These are phyloP conservation scores for Wickerhamomyces bovis DNA, from an alignment of 805 yeast genomes.

Conservation along the genomic window DNA sequence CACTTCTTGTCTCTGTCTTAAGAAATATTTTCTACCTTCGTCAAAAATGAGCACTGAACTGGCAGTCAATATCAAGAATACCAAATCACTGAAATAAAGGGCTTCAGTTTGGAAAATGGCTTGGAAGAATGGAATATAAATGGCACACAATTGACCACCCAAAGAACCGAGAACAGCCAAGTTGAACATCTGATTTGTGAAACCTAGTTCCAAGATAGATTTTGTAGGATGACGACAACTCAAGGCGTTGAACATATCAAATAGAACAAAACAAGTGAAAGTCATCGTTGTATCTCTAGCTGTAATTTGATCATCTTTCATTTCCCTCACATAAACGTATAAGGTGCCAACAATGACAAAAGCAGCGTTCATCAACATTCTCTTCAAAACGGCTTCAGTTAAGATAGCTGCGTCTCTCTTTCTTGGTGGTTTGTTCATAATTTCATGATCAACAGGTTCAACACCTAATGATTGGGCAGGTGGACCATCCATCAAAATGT, in stretches of 20 bases:
- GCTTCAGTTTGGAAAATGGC: conserved; percentile 93
- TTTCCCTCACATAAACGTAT: conserved; percentile 78
- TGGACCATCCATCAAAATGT: conserved; percentile 97
- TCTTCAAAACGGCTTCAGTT: conserved; percentile 58
- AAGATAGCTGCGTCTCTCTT: conserved; percentile 78
- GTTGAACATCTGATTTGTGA: conserved; percentile 84
- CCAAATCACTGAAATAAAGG: conserved; percentile 60
- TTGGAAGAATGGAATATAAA: conserved; percentile 91
- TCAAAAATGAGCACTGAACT: conserved; percentile 84
- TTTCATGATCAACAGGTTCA: conserved; percentile 94
- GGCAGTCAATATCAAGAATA: conserved; percentile 55
- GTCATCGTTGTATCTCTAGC: conserved; percentile 99
- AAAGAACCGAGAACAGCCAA: conserved; percentile 85
- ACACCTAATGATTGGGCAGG: conserved; percentile 98
- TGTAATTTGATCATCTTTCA: conserved; percentile 77
- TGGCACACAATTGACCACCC: conserved; percentile 87
- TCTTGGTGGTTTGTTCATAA: conserved; percentile 96
- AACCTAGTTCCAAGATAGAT: conserved; percentile 77
- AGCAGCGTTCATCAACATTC: conserved; percentile 71
- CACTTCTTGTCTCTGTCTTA: conserved; percentile 11
- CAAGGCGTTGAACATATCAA: conserved; percentile 95
- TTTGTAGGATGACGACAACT: conserved; percentile 86
- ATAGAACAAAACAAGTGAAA: conserved; percentile 91
- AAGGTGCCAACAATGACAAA: conserved; percentile 83
- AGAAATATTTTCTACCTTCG: conserved; percentile 60